These are phyloP conservation scores for Penicillium janthinellum DNA, from an alignment of 2,329 filamentous ascomycete species.

Conservation along the genomic window DNA sequence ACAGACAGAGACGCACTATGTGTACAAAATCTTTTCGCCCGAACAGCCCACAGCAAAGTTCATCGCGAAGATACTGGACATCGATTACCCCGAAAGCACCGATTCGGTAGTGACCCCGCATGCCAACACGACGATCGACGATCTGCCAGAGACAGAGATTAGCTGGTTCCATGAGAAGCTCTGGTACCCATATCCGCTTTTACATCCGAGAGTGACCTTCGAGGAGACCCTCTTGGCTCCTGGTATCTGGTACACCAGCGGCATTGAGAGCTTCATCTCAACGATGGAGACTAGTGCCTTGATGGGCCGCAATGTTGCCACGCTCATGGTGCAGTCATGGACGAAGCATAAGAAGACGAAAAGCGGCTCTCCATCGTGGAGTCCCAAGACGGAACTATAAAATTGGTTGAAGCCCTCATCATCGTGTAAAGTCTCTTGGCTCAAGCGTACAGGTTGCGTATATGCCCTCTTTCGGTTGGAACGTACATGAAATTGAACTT, in stretches of 20 bases:
- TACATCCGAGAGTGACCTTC: conserved; percentile 83
- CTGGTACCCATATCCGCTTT: conserved; percentile 84
- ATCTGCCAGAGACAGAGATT: conserved; percentile 51
- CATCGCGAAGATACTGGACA: conserved; percentile 52
- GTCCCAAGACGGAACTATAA: conserved; percentile 18
- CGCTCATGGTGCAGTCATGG: conserved; percentile 58
- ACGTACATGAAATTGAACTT: conserved; percentile 7
- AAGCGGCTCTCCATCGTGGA: not conserved
- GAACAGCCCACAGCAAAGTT: conserved; percentile 50
- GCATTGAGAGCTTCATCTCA: conserved; percentile 90
- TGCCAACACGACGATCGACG: conserved; percentile 33
- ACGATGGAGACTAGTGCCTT: conserved; percentile 96
- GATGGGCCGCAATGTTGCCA: conserved; percentile 70
- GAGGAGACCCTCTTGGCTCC: conserved; percentile 70
- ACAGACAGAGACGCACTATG: conserved; percentile 49
- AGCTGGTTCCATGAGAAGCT: conserved; percentile 76
- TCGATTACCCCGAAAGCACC: conserved; percentile 32
- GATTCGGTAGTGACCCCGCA: not conserved
- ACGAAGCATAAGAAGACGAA: conserved; percentile 33
- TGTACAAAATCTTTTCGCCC: conserved; percentile 70
- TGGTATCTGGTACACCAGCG: conserved; percentile 59
- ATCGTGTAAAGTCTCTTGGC: not conserved
- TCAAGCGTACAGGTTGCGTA: not conserved
- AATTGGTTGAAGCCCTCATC: not conserved
- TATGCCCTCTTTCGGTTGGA: not conserved